Percentiles rank a stretch among this genome's conserved stretches.
Evolutionary conservation across 148 eudicot genomes (phyloP).

Genomic region (Cornus suecica): DNA sequence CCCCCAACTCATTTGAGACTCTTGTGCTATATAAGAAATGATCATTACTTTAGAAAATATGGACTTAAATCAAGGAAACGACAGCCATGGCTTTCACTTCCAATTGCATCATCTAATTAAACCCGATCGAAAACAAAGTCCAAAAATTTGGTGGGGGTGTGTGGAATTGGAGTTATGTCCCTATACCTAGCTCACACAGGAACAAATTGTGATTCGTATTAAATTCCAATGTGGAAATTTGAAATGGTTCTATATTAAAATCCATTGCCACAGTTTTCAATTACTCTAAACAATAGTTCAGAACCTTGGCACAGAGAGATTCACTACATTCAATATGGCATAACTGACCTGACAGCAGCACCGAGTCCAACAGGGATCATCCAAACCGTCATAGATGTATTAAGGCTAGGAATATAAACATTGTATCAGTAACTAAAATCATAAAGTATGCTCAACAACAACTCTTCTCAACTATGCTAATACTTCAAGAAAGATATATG

Average conservation of each 20-base stretch:
- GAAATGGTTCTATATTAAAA: neutral
- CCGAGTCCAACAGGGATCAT: slow-evolving; percentile 83
- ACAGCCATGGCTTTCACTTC: neutral
- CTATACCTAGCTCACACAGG: too few relatives aligned
- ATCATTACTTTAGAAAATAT: neutral
- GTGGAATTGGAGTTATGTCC: too few relatives aligned
- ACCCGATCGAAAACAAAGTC: neutral
- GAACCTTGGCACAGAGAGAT: neutral
- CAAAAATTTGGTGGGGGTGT: too few relatives aligned
- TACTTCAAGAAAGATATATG: neutral
- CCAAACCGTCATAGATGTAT: slow-evolving; percentile 68
- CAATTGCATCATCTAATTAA: too few relatives aligned
- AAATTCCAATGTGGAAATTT: neutral
- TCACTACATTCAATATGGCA: neutral
- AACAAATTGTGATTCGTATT: neutral
- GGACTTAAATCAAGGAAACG: neutral
- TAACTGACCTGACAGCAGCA: slow-evolving; percentile 59
- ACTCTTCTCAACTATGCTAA: neutral
- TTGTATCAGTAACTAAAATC: neutral
- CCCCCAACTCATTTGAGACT: slow-evolving; percentile 78
- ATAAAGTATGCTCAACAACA: neutral
- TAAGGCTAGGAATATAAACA: slow-evolving; percentile 42
- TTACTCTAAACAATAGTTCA: too few relatives aligned
- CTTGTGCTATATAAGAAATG: slow-evolving; percentile 43
- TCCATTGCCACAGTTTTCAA: neutral